Evolutionary conservation across 805 yeast species (phyloP).

Genomic region (Ogataea pini): DNA sequence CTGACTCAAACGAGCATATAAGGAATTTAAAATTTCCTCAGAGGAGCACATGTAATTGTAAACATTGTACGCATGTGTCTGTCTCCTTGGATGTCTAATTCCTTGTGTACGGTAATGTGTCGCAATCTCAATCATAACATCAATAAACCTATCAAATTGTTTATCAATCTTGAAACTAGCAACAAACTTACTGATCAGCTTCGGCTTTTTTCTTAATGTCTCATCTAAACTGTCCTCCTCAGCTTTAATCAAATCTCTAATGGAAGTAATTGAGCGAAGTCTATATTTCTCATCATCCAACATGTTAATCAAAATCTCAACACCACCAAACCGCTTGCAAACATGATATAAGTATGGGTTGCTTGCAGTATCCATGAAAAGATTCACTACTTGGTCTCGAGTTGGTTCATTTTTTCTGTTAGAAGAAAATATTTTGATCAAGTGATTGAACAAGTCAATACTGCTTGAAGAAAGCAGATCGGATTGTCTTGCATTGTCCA

Average conservation of each 20-base stretch:
- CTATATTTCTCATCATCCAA: constrained; percentile 16
- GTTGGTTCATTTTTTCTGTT: constrained; percentile 7
- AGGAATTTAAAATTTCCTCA: constrained; percentile 18
- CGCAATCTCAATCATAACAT: constrained; percentile 12
- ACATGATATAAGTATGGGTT: constrained; percentile 10
- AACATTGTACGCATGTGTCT: constrained; percentile 12
- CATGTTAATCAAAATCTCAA: constrained; percentile 19
- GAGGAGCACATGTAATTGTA: constrained; percentile 22
- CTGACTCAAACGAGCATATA: constrained; percentile 14
- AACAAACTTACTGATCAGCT: constrained; percentile 15
- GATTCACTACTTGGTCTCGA: constrained; percentile 13
- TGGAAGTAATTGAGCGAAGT: constrained; percentile 11
- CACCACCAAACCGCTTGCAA: constrained; percentile 17
- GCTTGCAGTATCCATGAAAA: constrained; percentile 21
- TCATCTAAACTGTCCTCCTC: constrained; percentile 21
- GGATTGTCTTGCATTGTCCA: constrained; percentile 16
- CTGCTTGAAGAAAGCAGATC: constrained; percentile 21
- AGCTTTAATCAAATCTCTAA: constrained; percentile 10
- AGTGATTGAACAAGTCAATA: constrained; percentile 15
- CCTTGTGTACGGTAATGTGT: constrained; percentile 8
- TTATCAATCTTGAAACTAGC: constrained; percentile 14
- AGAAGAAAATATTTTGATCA: constrained; percentile 10
- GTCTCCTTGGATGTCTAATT: constrained; percentile 8
- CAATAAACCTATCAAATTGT: constrained; percentile 14
- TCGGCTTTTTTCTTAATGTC: constrained; percentile 14